Conservation (phyloP, 352 stramenopile species). For the Phytophthora sansomeana region DNA sequence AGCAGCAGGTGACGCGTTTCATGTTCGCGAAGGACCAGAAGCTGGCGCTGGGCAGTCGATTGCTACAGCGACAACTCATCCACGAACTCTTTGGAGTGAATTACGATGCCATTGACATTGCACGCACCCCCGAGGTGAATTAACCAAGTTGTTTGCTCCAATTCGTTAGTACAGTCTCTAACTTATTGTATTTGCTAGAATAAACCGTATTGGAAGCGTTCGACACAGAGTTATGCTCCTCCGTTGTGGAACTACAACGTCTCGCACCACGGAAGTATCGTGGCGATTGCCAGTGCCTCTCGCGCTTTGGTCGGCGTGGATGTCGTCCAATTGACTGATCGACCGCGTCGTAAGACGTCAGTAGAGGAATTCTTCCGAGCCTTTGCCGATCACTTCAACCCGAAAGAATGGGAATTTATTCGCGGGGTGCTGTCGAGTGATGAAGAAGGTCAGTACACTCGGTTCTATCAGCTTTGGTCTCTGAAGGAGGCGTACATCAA, state of each 20-base stretch:
- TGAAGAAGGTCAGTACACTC: slow-evolving; percentile 38
- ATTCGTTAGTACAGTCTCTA: too few relatives aligned
- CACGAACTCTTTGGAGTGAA: slow-evolving; percentile 43
- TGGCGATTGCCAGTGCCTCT: slow-evolving; percentile 64
- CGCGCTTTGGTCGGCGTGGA: slow-evolving; percentile 70
- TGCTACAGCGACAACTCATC: slow-evolving; percentile 67
- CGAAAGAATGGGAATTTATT: slow-evolving; percentile 70
- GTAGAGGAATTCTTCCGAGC: slow-evolving; percentile 62
- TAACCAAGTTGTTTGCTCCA: neutral
- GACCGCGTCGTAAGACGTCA: slow-evolving; percentile 37
- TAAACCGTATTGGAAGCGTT: slow-evolving; percentile 69
- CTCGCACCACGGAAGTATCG: slow-evolving; percentile 75
- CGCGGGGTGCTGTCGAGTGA: slow-evolving; percentile 7
- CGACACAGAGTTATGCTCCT: slow-evolving; percentile 2
- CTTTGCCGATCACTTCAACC: slow-evolving; percentile 68
- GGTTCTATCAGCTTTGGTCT: slow-evolving; percentile 79
- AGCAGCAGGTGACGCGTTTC: slow-evolving; percentile 61
- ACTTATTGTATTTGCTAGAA: slow-evolving; percentile 34
- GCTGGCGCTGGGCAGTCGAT: slow-evolving; percentile 68
- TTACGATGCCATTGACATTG: slow-evolving; percentile 53
- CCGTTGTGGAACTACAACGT: slow-evolving; percentile 83
- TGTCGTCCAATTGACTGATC: slow-evolving; percentile 66
- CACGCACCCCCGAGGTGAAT: slow-evolving; percentile 63
- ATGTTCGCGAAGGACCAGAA: slow-evolving; percentile 75
- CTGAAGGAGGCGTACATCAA: slow-evolving; percentile 86